Conservation (phyloP, 495 filamentous ascomycete genomes). For the Trichoderma erinaceum region DNA sequence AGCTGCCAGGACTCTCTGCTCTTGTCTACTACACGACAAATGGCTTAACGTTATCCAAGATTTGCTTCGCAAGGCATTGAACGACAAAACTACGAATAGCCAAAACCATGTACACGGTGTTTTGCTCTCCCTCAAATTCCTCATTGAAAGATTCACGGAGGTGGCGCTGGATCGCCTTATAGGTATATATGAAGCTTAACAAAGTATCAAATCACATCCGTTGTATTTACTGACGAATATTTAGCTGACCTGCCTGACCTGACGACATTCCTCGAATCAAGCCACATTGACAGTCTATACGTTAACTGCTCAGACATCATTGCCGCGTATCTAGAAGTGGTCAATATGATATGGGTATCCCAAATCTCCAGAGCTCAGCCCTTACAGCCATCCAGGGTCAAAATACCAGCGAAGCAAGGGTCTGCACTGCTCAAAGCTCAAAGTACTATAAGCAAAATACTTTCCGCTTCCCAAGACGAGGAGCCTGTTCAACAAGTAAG, state of each 20-base stretch:
- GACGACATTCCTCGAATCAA: conserved; percentile 10
- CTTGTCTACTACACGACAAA: conserved; percentile 50
- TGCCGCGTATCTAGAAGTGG: conserved; percentile 37
- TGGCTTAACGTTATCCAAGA: conserved; percentile 43
- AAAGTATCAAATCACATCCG: neutral
- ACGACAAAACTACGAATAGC: conserved; percentile 22
- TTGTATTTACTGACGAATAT: neutral
- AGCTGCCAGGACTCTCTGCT: conserved; percentile 71
- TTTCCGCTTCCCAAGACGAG: neutral
- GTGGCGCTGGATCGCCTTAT: conserved; percentile 30
- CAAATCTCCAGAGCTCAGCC: conserved; percentile 11
- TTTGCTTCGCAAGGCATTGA: conserved; percentile 36
- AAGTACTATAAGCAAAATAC: neutral
- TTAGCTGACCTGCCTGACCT: neutral
- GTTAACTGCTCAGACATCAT: conserved; percentile 29
- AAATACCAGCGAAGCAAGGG: neutral
- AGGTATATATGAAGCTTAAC: conserved; percentile 23
- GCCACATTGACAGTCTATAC: conserved; percentile 1
- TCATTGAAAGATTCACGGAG: conserved; percentile 43
- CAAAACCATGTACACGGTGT: conserved; percentile 59
- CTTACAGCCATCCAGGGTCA: conserved; percentile 8
- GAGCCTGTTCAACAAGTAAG: conserved; percentile 1
- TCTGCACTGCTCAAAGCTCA: conserved; percentile 10
- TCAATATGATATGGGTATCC: conserved; percentile 29
- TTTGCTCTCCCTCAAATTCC: conserved; percentile 50